A percentile compares a stretch with the other conserved stretches of the same genome.
phyloP scores from a whole-genome alignment of 495 filamentous ascomycete genomes.

The Aspergillus coremiiformis region DNA sequence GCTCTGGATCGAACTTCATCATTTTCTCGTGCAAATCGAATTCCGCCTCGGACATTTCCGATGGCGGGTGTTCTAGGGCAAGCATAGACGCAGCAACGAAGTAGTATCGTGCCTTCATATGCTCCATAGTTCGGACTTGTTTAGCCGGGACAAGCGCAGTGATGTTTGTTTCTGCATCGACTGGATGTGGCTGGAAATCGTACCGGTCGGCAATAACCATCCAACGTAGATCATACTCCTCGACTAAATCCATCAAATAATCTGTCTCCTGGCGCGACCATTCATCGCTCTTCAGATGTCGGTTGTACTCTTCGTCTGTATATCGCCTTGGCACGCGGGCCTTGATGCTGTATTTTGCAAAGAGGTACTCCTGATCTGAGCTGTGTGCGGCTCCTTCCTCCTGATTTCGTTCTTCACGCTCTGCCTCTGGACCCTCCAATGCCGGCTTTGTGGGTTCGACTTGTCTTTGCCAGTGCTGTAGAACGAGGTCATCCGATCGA shows the following conservation, averaged over 20 bases:
- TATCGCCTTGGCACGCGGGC: constrained; percentile 64
- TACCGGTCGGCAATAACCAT: constrained; percentile 90
- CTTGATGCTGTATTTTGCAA: constrained; percentile 77
- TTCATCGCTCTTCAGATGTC: constrained; percentile 59
- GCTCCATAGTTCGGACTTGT: constrained; percentile 64
- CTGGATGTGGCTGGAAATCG: constrained; percentile 53
- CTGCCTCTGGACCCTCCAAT: constrained; percentile 37
- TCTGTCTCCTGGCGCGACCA: constrained; percentile 94
- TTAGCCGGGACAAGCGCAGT: constrained; percentile 37
- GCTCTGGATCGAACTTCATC: constrained; percentile 70
- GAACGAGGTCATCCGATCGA: constrained; percentile 46
- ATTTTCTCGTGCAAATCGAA: constrained; percentile 75
- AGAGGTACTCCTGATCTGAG: constrained; percentile 39
- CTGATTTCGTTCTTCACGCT: constrained; percentile 35
- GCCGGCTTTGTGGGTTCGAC: constrained; percentile 33
- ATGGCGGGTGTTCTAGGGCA: constrained; percentile 69
- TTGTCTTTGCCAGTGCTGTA: constrained; percentile 60
- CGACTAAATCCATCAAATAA: constrained; percentile 67
- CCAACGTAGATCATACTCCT: constrained; percentile 80
- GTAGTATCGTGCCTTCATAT: constrained; percentile 89
- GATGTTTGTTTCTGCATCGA: constrained; percentile 31
- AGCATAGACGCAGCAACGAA: constrained; percentile 76
- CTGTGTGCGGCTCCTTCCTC: constrained; percentile 26
- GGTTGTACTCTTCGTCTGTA: constrained; percentile 76
- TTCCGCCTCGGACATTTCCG: constrained; percentile 78